A percentile compares a stretch with the other conserved stretches of the same genome.
Evolutionary conservation across 2,329 filamentous ascomycete genomes (phyloP).

Genomic region (Ophiostoma sp.): DNA sequence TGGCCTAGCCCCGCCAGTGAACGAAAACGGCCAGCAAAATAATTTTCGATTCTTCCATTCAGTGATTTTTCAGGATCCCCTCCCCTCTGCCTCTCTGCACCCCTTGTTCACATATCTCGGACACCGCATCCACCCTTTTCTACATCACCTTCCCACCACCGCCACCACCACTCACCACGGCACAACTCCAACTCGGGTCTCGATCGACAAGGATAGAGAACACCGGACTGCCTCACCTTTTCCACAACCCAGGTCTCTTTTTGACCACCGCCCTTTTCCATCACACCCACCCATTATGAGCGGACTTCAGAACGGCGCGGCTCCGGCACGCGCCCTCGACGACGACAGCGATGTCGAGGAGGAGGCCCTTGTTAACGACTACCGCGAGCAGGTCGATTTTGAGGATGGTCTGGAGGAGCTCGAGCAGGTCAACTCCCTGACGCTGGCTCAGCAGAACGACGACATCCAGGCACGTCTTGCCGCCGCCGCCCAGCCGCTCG

Average conservation of each 20-base stretch:
- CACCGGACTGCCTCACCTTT: background rate
- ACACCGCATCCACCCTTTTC: conserved; percentile 12
- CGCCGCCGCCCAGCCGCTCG: conserved; percentile 87
- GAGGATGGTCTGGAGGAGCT: conserved; percentile 74
- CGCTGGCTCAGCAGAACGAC: conserved; percentile 68
- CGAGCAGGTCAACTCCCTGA: conserved; percentile 65
- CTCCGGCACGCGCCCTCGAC: conserved; percentile 55
- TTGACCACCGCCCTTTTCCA: background rate
- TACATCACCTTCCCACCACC: background rate
- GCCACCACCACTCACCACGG: background rate
- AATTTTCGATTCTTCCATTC: conserved; percentile 15
- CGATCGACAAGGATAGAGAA: conserved; percentile 3
- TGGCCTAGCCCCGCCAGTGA: conserved; percentile 19
- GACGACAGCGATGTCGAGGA: conserved; percentile 94
- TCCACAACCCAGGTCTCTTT: background rate
- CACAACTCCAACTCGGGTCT: background rate
- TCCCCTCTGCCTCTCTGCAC: conserved; percentile 10
- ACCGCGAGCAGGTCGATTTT: conserved; percentile 84
- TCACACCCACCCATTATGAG: conserved; percentile 44
- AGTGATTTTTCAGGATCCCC: conserved; percentile 16
- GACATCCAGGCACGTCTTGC: conserved; percentile 90
- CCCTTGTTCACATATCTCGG: conserved; percentile 9
- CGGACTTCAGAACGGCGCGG: conserved; percentile 56
- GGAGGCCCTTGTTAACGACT: conserved; percentile 91
- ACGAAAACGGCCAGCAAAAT: conserved; percentile 23